A percentile compares a stretch with the other conserved stretches of the same genome.
Conservation (phyloP, 441 rosid species). For the Gossypium schwendimanii region DNA sequence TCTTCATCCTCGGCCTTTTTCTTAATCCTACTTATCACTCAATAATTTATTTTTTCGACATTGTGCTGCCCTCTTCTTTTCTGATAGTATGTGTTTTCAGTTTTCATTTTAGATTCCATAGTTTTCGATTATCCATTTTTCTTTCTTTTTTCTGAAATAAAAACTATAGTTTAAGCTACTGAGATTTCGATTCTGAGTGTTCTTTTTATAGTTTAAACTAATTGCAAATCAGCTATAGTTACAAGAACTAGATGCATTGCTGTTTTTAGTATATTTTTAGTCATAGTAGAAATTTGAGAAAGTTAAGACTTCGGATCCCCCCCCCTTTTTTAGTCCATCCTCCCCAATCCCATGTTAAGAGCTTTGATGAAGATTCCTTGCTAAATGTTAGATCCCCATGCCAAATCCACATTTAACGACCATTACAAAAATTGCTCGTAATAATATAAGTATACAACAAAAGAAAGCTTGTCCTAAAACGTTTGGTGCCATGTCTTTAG, state of each 20-base stretch:
- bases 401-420: background rate
- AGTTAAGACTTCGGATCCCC: background rate
- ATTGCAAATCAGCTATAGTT: background rate
- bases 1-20: background rate
- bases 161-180: background rate
- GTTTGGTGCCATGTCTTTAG: background rate
- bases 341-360: background rate
- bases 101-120: background rate
- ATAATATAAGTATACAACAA: background rate
- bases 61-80: background rate
- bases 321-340: background rate
- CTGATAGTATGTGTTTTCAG: background rate
- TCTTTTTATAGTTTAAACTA: background rate
- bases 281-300: background rate
- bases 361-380: background rate
- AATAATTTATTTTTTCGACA: background rate
- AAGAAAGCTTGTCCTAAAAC: background rate
- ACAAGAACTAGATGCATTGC: background rate
- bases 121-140: background rate
- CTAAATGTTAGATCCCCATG: background rate
- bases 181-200: background rate
- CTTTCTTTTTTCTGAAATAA: background rate
- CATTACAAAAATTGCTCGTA: background rate
- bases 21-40: background rate
- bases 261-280: background rate